phyloP scores from a whole-genome alignment of 2,329 filamentous ascomycete genomes.

The Mycosphaerella arachidis region DNA sequence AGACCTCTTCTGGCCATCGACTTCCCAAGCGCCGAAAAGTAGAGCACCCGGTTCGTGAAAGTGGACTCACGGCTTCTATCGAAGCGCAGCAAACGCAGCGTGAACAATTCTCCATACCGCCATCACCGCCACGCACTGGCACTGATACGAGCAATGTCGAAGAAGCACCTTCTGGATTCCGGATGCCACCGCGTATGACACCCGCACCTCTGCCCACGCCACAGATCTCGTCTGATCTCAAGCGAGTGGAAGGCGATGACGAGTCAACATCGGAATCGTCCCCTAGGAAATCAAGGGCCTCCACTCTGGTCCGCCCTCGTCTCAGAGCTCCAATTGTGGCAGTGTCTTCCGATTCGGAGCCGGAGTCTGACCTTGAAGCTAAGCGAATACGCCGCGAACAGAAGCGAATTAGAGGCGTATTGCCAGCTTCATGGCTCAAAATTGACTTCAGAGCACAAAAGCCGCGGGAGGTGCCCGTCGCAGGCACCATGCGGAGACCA shows the following conservation, averaged over 20 bases:
- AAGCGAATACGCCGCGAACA: constrained; percentile 33
- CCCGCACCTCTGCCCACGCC: constrained; percentile 27
- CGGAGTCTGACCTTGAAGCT: constrained; percentile 25
- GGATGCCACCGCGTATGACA: constrained; percentile 21
- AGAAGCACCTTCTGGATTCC: constrained; percentile 17
- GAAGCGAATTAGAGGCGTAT: constrained; percentile 45
- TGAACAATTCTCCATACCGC: constrained; percentile 37
- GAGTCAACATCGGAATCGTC: constrained; percentile 11
- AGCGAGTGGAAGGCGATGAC: constrained; percentile 5
- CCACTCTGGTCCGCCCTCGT: neutral
- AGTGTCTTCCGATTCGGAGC: constrained; percentile 10
- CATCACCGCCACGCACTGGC: constrained; percentile 38
- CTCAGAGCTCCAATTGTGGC: neutral
- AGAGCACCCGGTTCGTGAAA: neutral
- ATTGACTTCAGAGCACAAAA: constrained; percentile 38
- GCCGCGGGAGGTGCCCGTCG: constrained; percentile 4
- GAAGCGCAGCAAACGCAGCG: neutral
- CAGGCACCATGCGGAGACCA: constrained; percentile 1
- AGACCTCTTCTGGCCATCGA: neutral
- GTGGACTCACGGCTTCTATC: neutral
- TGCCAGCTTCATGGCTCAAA: constrained; percentile 49
- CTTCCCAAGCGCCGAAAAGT: constrained; percentile 9
- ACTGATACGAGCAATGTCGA: constrained; percentile 11
- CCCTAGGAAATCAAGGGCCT: neutral
- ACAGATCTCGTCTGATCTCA: constrained; percentile 27